Evolutionary conservation across 495 filamentous ascomycete genomes (phyloP).

Genomic region (Parmelia sp.): DNA sequence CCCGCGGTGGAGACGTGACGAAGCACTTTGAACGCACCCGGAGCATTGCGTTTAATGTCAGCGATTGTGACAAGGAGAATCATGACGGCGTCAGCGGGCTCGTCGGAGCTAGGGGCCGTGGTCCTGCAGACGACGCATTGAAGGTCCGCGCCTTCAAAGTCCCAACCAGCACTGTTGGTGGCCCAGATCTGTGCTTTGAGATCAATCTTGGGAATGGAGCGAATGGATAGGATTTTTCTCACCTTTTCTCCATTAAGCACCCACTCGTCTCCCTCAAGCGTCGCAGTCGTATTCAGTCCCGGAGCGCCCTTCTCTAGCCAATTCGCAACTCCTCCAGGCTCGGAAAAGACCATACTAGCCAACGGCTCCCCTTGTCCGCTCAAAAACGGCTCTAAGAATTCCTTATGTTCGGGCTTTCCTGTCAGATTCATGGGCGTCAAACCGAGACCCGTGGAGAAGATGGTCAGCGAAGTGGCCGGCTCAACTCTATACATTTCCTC

Average conservation of each 20-base stretch:
- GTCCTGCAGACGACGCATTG: slow-evolving; percentile 48
- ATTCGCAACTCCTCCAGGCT: slow-evolving; percentile 48
- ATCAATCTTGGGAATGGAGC: background rate
- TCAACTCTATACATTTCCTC: slow-evolving; percentile 50
- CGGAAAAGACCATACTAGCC: slow-evolving; percentile 46
- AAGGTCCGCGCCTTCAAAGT: slow-evolving; percentile 45
- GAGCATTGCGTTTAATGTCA: slow-evolving; percentile 37
- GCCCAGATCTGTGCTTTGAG: slow-evolving; percentile 43
- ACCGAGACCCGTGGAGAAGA: slow-evolving; percentile 47
- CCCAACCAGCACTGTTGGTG: slow-evolving; percentile 50
- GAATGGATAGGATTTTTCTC: background rate
- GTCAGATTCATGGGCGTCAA: slow-evolving; percentile 43
- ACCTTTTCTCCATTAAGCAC: slow-evolving; percentile 53
- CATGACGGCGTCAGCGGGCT: slow-evolving; percentile 39
- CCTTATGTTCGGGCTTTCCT: slow-evolving; percentile 35
- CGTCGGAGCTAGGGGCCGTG: slow-evolving; percentile 19
- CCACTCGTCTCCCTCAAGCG: slow-evolving; percentile 47
- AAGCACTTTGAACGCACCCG: slow-evolving; percentile 38
- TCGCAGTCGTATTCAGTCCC: slow-evolving; percentile 45
- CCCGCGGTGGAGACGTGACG: slow-evolving; percentile 38
- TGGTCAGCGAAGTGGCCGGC: slow-evolving; percentile 41
- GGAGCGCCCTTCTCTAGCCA: slow-evolving; percentile 43
- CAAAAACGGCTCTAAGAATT: slow-evolving; percentile 46
- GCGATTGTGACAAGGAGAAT: slow-evolving; percentile 45
- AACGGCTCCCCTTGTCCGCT: slow-evolving; percentile 40